Evolutionary conservation across 495 filamentous ascomycete genomes (phyloP), one percentile per base, ranked within the genome.

Genomic region (Aspergillus egyptiacus): DNA sequence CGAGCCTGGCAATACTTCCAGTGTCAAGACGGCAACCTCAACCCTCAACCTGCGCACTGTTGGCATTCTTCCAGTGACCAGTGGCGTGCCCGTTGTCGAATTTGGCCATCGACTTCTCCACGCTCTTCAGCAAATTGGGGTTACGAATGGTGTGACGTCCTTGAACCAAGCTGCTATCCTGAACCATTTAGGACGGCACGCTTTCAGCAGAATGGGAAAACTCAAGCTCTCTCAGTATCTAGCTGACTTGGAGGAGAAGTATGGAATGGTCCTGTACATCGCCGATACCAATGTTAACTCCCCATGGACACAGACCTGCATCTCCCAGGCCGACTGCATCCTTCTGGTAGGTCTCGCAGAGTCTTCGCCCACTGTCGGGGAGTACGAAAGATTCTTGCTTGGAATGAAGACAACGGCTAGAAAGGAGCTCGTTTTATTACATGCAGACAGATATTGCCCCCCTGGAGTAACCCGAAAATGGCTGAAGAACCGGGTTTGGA

Each of bases 301-400:
- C 0, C 93, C 93, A 8, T 98, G 93, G 93, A 98, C 93, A 2
- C 91, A 96, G 63, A 97, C 93, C 1, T 98, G 93, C 59, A 96
- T 98, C 55, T 81, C 84, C 19, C 94, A 98, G 62, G 94, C 94
- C 1, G 93, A 98, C 59, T 95, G 89, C 51, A 94, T 98, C 34
- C 75, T 97, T 5, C 77, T 98, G 13, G 89, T 98, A 25, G 94
- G 89, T 2, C 68, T 96, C 19, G 93, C 91, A 2, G 94, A 98
- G 64, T 85, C 83, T 7, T 95, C 89, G 2, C 84, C 93, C 0
- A 81, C 73, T 37, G 91, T 97, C 51, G 93, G 93, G 22, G 94
- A 98, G 64, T 98, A 95, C 60, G 93, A 98, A 65, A 76, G 91
- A 17, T 96, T 97, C 60, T 74, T 98, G 48, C 75, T 98, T 6